A percentile compares a stretch with the other conserved stretches of the same genome.
Evolutionary conservation across 2,329 filamentous ascomycete species (phyloP).

Genomic region (Colletotrichum godetiae): DNA sequence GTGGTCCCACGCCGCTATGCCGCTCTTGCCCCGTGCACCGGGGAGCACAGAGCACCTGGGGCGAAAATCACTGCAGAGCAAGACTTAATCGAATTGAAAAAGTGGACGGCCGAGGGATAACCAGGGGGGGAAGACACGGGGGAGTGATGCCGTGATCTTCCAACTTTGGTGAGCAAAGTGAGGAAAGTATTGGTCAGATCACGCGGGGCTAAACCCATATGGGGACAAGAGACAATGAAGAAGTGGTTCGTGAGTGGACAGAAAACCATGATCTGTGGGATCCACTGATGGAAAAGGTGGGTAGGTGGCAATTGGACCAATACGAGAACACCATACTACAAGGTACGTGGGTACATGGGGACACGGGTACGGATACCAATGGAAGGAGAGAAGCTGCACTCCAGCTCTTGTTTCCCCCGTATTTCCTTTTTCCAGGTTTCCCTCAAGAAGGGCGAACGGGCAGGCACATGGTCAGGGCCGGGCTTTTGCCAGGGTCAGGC

Average conservation of each 20-base stretch:
- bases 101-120: slow-evolving; percentile 10
- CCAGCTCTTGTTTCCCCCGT: not conserved
- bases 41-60: slow-evolving; percentile 3
- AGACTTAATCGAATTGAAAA: slow-evolving; percentile 34
- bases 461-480: not conserved
- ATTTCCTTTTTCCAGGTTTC: not conserved
- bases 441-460: not conserved
- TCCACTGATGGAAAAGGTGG: not conserved
- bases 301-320: not conserved
- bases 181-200: not conserved
- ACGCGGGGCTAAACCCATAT: not conserved
- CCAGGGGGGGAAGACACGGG: not conserved
- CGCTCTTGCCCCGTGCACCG: slow-evolving; percentile 2
- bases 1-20: not conserved
- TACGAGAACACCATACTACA: not conserved
- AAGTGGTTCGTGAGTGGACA: not conserved
- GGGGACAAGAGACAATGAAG: not conserved
- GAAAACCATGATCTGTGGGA: not conserved
- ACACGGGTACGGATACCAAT: no score
- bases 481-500: not conserved
- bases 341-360: no score
- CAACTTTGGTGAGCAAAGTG: not conserved
- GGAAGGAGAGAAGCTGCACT: not conserved
- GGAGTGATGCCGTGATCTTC: not conserved
- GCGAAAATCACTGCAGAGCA: slow-evolving; percentile 30